Percentiles rank a stretch among this genome's conserved stretches.
Conservation (phyloP, 1,139 yeast species). For the Casaregolazyma suthepensis region DNA sequence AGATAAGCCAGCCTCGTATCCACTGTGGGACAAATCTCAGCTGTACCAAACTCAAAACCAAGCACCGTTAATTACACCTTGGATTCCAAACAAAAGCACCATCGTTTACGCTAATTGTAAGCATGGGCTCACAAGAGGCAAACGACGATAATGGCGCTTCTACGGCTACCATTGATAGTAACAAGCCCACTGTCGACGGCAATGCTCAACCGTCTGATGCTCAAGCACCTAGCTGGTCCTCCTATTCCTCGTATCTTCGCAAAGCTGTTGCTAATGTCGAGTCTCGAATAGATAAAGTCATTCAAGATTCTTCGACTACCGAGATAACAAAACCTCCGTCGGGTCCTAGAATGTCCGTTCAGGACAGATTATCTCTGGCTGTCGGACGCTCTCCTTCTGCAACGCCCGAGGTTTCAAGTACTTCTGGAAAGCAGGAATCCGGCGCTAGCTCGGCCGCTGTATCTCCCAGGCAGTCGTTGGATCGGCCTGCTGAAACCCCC, state of each 20-base stretch:
- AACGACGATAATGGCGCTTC: background rate
- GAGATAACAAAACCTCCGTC: slow-evolving; percentile 7
- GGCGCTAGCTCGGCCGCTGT: background rate
- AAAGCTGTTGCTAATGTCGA: slow-evolving; percentile 38
- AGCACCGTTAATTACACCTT: background rate
- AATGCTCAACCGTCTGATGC: background rate
- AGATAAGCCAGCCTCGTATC: background rate
- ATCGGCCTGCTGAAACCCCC: background rate
- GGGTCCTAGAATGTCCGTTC: slow-evolving; percentile 49
- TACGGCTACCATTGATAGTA: background rate
- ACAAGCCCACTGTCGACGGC: background rate
- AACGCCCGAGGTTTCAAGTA: background rate
- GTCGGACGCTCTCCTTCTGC: slow-evolving; percentile 33
- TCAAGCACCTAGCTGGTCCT: slow-evolving; percentile 7
- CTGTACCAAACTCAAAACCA: background rate
- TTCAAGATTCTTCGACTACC: slow-evolving; percentile 24
- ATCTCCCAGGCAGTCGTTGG: background rate
- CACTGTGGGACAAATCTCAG: background rate
- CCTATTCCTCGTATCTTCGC: slow-evolving; percentile 32
- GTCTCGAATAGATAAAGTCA: slow-evolving; percentile 33
- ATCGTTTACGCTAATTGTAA: background rate
- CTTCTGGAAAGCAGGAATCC: background rate
- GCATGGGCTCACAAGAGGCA: background rate
- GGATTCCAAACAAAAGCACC: background rate
- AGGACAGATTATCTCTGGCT: slow-evolving; percentile 77